Evolutionary conservation across 2,329 filamentous ascomycete genomes (phyloP).

Genomic region (Teratosphaeria zuluensis): DNA sequence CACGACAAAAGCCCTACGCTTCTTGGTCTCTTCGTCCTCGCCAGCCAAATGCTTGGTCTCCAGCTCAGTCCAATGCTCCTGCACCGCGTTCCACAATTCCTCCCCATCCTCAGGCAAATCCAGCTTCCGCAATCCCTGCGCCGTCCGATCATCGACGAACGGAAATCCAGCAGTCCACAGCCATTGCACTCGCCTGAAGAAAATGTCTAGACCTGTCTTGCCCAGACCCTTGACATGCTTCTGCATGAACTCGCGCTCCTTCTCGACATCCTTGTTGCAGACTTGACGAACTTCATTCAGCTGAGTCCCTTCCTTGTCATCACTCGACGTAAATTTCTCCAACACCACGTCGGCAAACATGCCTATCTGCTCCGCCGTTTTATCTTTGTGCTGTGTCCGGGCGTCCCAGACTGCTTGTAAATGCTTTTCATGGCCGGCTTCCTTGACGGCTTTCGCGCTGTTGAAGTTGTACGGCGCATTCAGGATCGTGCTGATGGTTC

Average conservation of each 20-base stretch:
- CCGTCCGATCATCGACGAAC: constrained; percentile 30
- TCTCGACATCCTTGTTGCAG: constrained; percentile 19
- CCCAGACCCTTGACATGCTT: constrained; percentile 33
- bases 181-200: constrained; percentile 33
- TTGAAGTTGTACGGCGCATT: constrained; percentile 34
- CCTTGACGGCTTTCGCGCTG: constrained; percentile 24
- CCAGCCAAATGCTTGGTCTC: constrained; percentile 20
- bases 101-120: constrained; percentile 28
- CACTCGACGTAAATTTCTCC: constrained; percentile 23
- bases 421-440: constrained; percentile 29
- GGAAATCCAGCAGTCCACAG: constrained; percentile 30
- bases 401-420: constrained; percentile 33
- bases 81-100: constrained; percentile 26
- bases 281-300: constrained; percentile 26
- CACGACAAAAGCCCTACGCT: constrained; percentile 31
- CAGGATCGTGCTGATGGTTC: constrained; percentile 35
- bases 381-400: constrained; percentile 37
- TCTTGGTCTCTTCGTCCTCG: constrained; percentile 25
- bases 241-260: constrained; percentile 24
- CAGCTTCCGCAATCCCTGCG: constrained; percentile 25
- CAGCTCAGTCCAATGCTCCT: constrained; percentile 28
- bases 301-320: constrained; percentile 23
- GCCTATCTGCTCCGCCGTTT: constrained; percentile 34
- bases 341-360: constrained; percentile 24
- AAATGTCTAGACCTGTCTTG: constrained; percentile 33